A percentile compares a stretch with the other conserved stretches of the same genome.
Conservation (phyloP, 208 protist genomes). For the Leishmania arabica region DNA sequence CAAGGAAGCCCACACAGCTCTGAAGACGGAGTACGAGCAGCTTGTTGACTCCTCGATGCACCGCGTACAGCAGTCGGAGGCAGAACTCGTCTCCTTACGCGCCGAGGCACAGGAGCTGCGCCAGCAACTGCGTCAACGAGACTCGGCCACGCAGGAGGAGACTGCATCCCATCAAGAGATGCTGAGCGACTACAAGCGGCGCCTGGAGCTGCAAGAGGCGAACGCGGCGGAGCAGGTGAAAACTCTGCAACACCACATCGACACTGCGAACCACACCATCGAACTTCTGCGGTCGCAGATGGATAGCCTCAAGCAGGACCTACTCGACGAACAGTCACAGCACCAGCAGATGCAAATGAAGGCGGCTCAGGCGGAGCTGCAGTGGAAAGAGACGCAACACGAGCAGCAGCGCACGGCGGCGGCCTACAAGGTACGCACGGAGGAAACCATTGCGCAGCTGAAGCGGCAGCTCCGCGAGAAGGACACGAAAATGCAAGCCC, state of each 20-base stretch:
- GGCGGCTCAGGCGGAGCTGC: conserved; percentile 46
- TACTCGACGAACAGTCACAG: conserved; percentile 51
- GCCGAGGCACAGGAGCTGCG: conserved; percentile 35
- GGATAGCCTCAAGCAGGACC: conserved; percentile 50
- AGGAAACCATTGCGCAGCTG: conserved; percentile 66
- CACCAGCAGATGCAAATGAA: conserved; percentile 52
- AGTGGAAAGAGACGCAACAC: conserved; percentile 42
- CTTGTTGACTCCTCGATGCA: conserved; percentile 12
- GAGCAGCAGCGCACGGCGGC: conserved; percentile 53
- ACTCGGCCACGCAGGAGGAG: conserved; percentile 42
- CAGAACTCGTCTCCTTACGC: conserved; percentile 25
- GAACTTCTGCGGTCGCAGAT: conserved; percentile 56
- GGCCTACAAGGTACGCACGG: conserved; percentile 45
- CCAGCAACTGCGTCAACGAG: conserved; percentile 41
- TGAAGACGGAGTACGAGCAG: conserved; percentile 38
- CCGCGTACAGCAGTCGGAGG: conserved; percentile 28
- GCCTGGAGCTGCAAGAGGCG: conserved; percentile 40
- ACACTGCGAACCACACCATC: conserved; percentile 63
- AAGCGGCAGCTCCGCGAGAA: conserved; percentile 86
- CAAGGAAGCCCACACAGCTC: conserved; percentile 43
- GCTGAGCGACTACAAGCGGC: conserved; percentile 42
- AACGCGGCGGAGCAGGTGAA: conserved; percentile 32
- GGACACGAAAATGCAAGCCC: conserved; percentile 69
- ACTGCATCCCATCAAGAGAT: conserved; percentile 37
- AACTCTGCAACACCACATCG: conserved; percentile 40